Conservation (phyloP, 139 green algal genomes). For the Tetraselmis striata region DNA sequence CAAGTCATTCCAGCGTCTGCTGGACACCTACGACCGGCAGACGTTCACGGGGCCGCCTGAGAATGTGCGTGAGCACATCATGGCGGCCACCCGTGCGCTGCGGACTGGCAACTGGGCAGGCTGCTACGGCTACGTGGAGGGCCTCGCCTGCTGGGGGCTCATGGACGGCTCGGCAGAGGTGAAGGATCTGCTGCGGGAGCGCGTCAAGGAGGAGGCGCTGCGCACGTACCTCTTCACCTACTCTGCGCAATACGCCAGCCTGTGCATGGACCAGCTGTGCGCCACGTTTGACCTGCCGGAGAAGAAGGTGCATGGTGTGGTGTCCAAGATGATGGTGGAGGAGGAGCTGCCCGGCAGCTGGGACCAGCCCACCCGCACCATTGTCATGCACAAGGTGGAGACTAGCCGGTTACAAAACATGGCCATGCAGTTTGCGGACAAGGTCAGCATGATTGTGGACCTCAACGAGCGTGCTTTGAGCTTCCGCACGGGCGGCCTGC, state of each 20-base stretch:
- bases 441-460: conserved; percentile 75
- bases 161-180: conserved; percentile 27
- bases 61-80: conserved; percentile 95
- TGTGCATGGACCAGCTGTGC: conserved; percentile 80
- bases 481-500: conserved; percentile 67
- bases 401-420: conserved; percentile 46
- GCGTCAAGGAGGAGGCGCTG: conserved; percentile 73
- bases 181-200: neutral
- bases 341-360: conserved; percentile 82
- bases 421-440: conserved; percentile 72
- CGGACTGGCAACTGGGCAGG: conserved; percentile 78
- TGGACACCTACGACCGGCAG: conserved; percentile 91
- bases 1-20: conserved; percentile 82
- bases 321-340: conserved; percentile 84
- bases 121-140: conserved; percentile 51
- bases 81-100: conserved; percentile 76
- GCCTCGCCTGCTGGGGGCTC: conserved; percentile 72
- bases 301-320: conserved; percentile 66
- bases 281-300: conserved; percentile 83
- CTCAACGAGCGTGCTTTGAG: conserved; percentile 88
- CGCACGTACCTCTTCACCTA: conserved; percentile 91
- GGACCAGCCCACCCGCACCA: conserved; percentile 88
- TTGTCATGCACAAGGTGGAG: conserved; percentile 80
- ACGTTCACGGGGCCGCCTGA: conserved; percentile 93
- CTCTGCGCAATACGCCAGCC: conserved; percentile 70